Base-by-base conservation (phyloP, 345 rosid species). In the Luvunga scandens region DNA sequence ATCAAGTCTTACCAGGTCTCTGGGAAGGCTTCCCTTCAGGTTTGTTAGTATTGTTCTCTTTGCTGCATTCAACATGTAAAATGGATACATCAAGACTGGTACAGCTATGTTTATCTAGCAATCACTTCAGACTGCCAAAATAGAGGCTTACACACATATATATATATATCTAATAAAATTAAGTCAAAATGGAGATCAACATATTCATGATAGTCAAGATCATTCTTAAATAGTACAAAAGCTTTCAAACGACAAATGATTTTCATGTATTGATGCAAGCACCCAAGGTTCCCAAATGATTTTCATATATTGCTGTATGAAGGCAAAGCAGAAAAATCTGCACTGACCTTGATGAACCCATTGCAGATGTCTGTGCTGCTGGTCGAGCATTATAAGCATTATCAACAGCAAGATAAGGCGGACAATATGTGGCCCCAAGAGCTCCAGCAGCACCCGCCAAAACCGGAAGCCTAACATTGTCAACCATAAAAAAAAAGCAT, bases 391-490 rank as follows among this genome's bases (percentile, higher is more conserved):
- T 84, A 88, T 92, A 91, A 83, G 93, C 75, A 83, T 91, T 93
- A 82, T 92, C 97, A 68, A 89, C 87, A 68, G 91, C 67, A 70
- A 93, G 80, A 81, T 92, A 93, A 50, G 97, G 94, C 19, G 98
- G 71, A 86, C 94, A 88, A 84, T 93, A 91, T 18, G 93, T 36
- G 36, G 90, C 88, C 66, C 96, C 96, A 75, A 95, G 82, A 69
- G 93, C 90, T 82, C 98, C 97, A 0, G 92, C 89, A 39, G 97
- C 91, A 79, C 97, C 93, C 31, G 98, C 80, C 65, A 95, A 80
- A 86, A 96, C 87, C 53, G 98, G 99, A 75, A 93, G 82, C 99
- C 99, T 95, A 83, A 81, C 80, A 84, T 64, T 73, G 82, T 9
- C 45, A 39, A 9, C 45, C 2, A 38, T 14, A 12, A 53, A 42